These are phyloP conservation scores for Microcos paniculata DNA, from an alignment of 345 rosid species.

Conservation along the genomic window DNA sequence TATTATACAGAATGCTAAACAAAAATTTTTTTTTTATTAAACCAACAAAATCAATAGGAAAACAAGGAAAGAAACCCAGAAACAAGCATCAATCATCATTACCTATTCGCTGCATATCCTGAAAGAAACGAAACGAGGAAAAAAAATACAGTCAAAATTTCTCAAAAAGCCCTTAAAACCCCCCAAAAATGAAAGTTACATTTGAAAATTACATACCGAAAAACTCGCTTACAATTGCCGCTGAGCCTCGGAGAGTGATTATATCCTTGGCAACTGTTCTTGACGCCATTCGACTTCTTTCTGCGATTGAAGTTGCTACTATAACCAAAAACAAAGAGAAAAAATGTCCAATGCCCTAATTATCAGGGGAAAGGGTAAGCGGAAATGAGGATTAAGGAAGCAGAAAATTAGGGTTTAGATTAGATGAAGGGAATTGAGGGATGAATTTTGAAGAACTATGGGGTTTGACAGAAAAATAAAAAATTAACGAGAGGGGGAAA, in stretches of 20 bases:
- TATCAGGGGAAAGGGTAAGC: not conserved
- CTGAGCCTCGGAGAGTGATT: conserved; percentile 95
- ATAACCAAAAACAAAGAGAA: not conserved
- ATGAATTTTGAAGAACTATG: not conserved
- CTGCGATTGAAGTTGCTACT: not conserved
- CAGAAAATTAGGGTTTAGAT: not conserved
- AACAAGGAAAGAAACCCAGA: not conserved
- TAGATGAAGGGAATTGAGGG: not conserved
- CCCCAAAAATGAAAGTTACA: not conserved
- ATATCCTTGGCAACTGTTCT: conserved; percentile 81
- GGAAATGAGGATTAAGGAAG: not conserved
- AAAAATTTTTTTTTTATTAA: conserved; percentile 15
- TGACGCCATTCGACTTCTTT: conserved; percentile 49
- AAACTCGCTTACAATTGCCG: conserved; percentile 95
- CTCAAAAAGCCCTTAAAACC: not conserved
- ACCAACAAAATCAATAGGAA: not conserved
- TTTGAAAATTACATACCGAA: conserved; percentile 48
- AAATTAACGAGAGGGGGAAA: not conserved
- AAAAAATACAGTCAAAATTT: conserved; percentile 16
- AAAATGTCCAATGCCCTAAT: too few species aligned
- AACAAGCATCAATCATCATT: conserved; percentile 2
- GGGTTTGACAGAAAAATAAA: not conserved
- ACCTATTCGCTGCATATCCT: conserved; percentile 99
- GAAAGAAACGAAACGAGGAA: conserved; percentile 12
- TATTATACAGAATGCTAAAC: conserved; percentile 82